Evolutionary conservation across 805 yeast genomes (phyloP).

Genomic region (Lachancea thermotolerans): DNA sequence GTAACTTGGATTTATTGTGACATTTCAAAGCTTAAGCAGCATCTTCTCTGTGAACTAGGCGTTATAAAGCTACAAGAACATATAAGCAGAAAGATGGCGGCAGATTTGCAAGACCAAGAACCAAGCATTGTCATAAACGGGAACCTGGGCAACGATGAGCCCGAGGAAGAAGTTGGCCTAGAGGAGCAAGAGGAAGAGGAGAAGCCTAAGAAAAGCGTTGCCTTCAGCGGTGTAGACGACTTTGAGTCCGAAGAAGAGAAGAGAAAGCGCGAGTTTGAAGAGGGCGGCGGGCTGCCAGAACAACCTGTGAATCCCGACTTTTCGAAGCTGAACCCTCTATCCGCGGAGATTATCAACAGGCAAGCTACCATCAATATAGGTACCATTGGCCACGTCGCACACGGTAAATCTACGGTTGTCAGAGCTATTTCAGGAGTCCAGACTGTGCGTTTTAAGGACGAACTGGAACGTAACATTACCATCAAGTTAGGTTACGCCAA

Average conservation of each 20-base stretch:
- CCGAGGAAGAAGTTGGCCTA: slow-evolving; percentile 26
- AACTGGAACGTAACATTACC: slow-evolving; percentile 97
- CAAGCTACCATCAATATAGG: slow-evolving; percentile 99
- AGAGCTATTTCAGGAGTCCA: slow-evolving; percentile 98
- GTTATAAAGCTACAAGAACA: too few species aligned
- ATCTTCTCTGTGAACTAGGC: too few species aligned
- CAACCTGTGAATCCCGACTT: slow-evolving; percentile 91
- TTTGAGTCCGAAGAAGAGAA: slow-evolving; percentile 69
- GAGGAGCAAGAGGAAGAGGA: slow-evolving; percentile 32
- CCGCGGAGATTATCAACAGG: slow-evolving; percentile 94
- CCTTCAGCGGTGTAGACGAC: slow-evolving; percentile 66
- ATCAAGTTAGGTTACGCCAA: slow-evolving; percentile 98
- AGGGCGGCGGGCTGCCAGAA: slow-evolving; percentile 97
- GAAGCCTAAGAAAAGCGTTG: slow-evolving; percentile 62
- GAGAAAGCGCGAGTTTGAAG: slow-evolving; percentile 82
- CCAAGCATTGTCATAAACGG: slow-evolving; percentile 79
- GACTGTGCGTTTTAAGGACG: slow-evolving; percentile 98
- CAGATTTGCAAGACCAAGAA: slow-evolving; percentile 75
- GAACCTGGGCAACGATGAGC: slow-evolving; percentile 41
- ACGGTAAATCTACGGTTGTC: slow-evolving; percentile 90
- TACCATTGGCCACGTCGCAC: slow-evolving; percentile 94
- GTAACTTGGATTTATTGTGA: too few species aligned
- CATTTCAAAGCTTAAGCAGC: too few species aligned
- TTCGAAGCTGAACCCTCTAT: slow-evolving; percentile 69
- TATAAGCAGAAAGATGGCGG: slow-evolving; percentile 37